These are phyloP conservation scores for Helotiales sp. DNA, from an alignment of 2,329 filamentous ascomycete genomes.

Conservation along the genomic window DNA sequence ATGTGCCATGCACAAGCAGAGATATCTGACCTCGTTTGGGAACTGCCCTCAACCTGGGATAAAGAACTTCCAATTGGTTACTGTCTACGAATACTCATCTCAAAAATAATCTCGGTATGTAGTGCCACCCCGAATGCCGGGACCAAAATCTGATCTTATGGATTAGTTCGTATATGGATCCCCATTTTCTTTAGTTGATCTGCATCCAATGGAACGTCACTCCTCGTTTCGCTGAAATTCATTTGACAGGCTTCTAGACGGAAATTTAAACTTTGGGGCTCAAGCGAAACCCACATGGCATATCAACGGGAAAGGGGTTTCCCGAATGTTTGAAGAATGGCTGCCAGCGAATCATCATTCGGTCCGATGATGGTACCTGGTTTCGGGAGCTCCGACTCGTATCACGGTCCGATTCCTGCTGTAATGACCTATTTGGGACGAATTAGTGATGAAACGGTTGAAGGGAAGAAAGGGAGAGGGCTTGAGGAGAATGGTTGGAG, in stretches of 20 bases:
- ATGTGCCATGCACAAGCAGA: neutral
- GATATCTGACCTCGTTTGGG: neutral
- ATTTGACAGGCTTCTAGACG: neutral
- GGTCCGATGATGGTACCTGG: neutral
- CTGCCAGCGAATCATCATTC: neutral
- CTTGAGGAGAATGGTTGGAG: neutral
- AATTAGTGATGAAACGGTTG: neutral
- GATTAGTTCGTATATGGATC: slow-evolving; percentile 5
- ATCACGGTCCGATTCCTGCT: neutral
- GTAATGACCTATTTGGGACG: neutral
- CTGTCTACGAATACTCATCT: neutral
- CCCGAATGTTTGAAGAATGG: neutral
- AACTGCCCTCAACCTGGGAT: neutral
- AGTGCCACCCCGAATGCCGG: slow-evolving; percentile 1
- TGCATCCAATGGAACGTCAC: neutral
- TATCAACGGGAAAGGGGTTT: neutral
- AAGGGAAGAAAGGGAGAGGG: neutral
- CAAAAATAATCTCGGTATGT: too few relatives aligned
- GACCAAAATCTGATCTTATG: neutral
- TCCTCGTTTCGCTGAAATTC: neutral
- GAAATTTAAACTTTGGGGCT: neutral
- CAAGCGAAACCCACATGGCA: slow-evolving; percentile 4
- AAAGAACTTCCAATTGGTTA: neutral
- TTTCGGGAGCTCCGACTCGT: neutral
- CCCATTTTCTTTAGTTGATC: neutral